A percentile compares a stretch with the other conserved stretches of the same genome.
Conservation (phyloP, 768 basidiomycete species). For the Boletus vermiculosoides region DNA sequence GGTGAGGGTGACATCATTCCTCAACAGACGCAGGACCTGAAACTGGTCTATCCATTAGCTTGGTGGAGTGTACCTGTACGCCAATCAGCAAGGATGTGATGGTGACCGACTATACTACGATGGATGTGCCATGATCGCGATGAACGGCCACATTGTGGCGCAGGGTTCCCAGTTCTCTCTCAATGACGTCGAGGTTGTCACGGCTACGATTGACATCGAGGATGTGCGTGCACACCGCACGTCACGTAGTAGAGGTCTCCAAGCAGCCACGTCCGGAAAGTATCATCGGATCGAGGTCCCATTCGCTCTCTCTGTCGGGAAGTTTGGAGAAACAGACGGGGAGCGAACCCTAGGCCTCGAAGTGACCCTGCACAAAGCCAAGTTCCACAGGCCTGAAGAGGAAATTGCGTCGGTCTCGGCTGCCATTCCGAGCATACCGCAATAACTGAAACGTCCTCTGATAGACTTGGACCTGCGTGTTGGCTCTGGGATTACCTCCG, state of each 20-base stretch:
- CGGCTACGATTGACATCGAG: slow-evolving; percentile 95
- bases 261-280: slow-evolving; percentile 71
- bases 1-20: slow-evolving; percentile 39
- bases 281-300: slow-evolving; percentile 85
- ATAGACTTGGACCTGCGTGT: slow-evolving; percentile 92
- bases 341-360: slow-evolving; percentile 48
- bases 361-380: slow-evolving; percentile 38
- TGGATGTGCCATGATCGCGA: slow-evolving; percentile 92
- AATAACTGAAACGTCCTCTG: not conserved
- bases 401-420: slow-evolving; percentile 82
- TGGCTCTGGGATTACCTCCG: slow-evolving; percentile 99
- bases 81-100: slow-evolving; percentile 99
- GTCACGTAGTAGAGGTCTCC: slow-evolving; percentile 82
- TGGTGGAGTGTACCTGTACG: slow-evolving; percentile 95
- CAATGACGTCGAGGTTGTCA: slow-evolving; percentile 93
- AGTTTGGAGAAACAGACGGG: slow-evolving; percentile 61
- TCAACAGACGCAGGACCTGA: not conserved
- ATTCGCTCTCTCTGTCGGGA: slow-evolving; percentile 75
- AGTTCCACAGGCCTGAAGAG: slow-evolving; percentile 87
- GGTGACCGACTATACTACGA: slow-evolving; percentile 98
- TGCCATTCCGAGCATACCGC: not conserved
- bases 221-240: slow-evolving; percentile 90
- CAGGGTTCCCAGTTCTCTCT: slow-evolving; percentile 98
- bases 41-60: slow-evolving; percentile 48
- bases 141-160: slow-evolving; percentile 89